Evolutionary conservation across 1,284 basidiomycete genomes (phyloP).

Genomic region (Ustilago loliicola): DNA sequence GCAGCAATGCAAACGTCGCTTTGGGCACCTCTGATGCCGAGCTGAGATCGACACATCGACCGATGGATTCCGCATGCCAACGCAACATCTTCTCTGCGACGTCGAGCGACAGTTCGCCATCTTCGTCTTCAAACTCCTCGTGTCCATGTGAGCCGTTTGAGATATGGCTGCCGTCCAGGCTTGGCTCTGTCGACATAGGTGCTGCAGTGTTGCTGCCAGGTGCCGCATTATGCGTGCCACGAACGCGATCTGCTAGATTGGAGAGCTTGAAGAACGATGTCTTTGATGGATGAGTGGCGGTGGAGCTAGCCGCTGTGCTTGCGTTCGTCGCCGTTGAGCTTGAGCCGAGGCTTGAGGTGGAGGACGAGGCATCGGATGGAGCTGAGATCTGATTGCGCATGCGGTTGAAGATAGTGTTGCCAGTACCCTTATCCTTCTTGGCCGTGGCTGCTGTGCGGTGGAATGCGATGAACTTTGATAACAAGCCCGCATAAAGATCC

Average conservation of each 20-base stretch:
- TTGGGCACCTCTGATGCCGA: slow-evolving; percentile 75
- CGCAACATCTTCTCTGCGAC: slow-evolving; percentile 66
- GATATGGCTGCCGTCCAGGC: slow-evolving; percentile 21
- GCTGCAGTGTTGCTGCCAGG: neutral
- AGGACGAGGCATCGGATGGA: slow-evolving; percentile 74
- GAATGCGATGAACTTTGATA: slow-evolving; percentile 85
- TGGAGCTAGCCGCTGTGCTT: slow-evolving; percentile 38
- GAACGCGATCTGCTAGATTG: slow-evolving; percentile 62
- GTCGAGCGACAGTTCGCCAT: slow-evolving; percentile 62
- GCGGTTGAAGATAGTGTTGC: slow-evolving; percentile 83
- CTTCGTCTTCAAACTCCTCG: slow-evolving; percentile 51
- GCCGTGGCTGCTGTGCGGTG: slow-evolving; percentile 74
- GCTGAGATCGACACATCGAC: slow-evolving; percentile 68
- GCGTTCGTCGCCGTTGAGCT: slow-evolving; percentile 17
- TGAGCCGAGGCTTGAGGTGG: slow-evolving; percentile 28
- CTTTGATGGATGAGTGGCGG: slow-evolving; percentile 27
- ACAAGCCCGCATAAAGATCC: slow-evolving; percentile 82
- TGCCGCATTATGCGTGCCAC: slow-evolving; percentile 38
- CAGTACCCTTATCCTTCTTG: slow-evolving; percentile 66
- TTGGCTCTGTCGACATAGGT: slow-evolving; percentile 22
- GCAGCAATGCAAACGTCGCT: slow-evolving; percentile 86
- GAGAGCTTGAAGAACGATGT: slow-evolving; percentile 65
- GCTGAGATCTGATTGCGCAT: slow-evolving; percentile 91
- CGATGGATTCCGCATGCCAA: slow-evolving; percentile 70
- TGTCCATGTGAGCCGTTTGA: slow-evolving; percentile 16